Evolutionary conservation across 208 protist genomes (phyloP).

Genomic region (Trypanosoma boissoni): DNA sequence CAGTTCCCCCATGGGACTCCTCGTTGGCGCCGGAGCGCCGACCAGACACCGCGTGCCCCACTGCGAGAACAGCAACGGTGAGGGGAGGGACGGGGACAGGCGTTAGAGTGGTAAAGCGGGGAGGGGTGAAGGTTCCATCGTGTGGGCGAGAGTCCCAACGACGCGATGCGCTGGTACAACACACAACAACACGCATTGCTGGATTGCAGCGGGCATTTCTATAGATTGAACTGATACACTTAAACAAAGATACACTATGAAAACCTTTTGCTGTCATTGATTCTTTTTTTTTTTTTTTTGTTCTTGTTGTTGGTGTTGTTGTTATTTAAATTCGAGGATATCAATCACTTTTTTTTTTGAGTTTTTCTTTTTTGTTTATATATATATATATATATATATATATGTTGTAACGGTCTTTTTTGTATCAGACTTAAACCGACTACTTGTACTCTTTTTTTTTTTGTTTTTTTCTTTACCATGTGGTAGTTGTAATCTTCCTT

Average conservation of each 20-base stretch:
- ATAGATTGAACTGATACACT: slow-evolving; percentile 17
- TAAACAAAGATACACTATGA: too few relatives aligned
- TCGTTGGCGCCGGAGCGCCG: too few relatives aligned
- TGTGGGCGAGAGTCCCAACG: slow-evolving; percentile 17
- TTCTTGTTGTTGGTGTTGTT: too few relatives aligned
- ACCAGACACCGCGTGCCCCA: background rate
- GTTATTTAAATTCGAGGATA: too few relatives aligned
- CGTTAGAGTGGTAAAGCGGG: background rate
- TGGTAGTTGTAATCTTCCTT: background rate
- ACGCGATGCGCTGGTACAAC: slow-evolving; percentile 17
- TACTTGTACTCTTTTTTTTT: slow-evolving; percentile 17
- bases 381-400: slow-evolving; percentile 8
- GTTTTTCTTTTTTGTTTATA: too few relatives aligned
- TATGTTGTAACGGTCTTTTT: background rate
- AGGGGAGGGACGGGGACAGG: background rate
- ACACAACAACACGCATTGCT: slow-evolving; percentile 24
- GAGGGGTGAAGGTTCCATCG: slow-evolving; percentile 1
- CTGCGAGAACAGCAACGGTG: background rate
- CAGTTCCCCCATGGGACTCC: background rate
- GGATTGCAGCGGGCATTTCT: slow-evolving; percentile 25
- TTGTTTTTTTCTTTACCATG: slow-evolving; percentile 12
- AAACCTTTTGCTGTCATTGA: too few relatives aligned
- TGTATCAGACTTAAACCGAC: slow-evolving; percentile 10
- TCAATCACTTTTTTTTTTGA: too few relatives aligned
- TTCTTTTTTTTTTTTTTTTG: too few relatives aligned